Conservation (phyloP, 164 flowering plant genomes). For the Echeveria elegans region DNA sequence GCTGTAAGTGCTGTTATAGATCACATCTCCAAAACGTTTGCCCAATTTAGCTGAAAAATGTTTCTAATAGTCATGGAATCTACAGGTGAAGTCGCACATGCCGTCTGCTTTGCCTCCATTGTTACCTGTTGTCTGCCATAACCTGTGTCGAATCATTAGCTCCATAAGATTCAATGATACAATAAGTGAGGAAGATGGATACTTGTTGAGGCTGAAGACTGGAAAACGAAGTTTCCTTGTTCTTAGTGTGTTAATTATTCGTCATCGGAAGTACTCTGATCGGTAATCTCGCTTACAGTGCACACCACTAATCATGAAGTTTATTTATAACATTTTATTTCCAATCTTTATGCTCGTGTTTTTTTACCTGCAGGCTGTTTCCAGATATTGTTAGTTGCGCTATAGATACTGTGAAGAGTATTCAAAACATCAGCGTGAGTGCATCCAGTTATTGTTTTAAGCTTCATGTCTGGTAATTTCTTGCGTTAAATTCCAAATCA, state of each 20-base stretch:
- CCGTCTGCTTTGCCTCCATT: constrained; percentile 54
- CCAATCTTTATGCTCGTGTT: constrained; percentile 6
- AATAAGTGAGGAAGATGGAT: constrained; percentile 20
- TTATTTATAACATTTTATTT: neutral
- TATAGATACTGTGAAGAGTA: constrained; percentile 38
- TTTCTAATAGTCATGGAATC: constrained; percentile 12
- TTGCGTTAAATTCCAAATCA: neutral
- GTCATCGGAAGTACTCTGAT: constrained; percentile 66
- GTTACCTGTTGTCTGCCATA: constrained; percentile 43
- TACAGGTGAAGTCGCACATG: constrained; percentile 73
- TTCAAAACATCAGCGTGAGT: constrained; percentile 45
- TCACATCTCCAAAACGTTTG: neutral
- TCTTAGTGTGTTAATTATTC: constrained; percentile 54
- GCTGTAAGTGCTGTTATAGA: constrained; percentile 42
- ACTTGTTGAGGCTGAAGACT: constrained; percentile 43
- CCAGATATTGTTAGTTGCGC: constrained; percentile 47
- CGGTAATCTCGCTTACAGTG: constrained; percentile 30
- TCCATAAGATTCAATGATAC: constrained; percentile 37
- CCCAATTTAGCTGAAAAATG: too few relatives aligned
- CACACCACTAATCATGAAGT: neutral
- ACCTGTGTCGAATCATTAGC: constrained; percentile 41
- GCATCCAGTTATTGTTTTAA: neutral
- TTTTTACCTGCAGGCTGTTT: constrained; percentile 49
- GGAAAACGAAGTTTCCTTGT: constrained; percentile 68
- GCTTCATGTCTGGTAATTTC: neutral